phyloP scores from a whole-genome alignment of 1,139 yeast genomes.

The Scheffersomyces parashehatae region DNA sequence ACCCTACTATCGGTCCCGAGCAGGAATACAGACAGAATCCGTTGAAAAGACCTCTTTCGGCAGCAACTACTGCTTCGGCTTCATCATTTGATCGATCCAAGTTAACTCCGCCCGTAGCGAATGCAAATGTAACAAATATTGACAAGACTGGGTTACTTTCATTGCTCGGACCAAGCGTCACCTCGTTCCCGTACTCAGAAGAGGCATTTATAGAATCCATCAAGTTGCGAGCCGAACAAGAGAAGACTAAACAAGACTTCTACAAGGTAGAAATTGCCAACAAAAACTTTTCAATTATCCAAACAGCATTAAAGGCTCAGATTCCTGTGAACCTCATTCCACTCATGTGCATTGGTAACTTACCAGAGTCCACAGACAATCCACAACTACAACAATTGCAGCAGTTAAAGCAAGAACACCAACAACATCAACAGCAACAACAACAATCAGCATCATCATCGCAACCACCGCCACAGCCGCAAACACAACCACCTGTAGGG shows the following conservation, averaged over 20 bases:
- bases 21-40: neutral
- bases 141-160: conserved; percentile 24
- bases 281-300: conserved; percentile 60
- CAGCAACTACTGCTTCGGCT: conserved; percentile 1
- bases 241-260: conserved; percentile 79
- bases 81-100: neutral
- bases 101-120: conserved; percentile 1
- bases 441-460: conserved; percentile 1
- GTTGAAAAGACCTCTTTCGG: conserved; percentile 1
- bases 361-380: conserved; percentile 1
- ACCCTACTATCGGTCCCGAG: conserved; percentile 4
- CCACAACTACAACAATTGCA: neutral
- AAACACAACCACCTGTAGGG: neutral
- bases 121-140: conserved; percentile 2
- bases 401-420: conserved; percentile 2
- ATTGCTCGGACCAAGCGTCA: conserved; percentile 54
- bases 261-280: conserved; percentile 66
- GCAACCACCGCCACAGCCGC: neutral
- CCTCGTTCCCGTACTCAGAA: conserved; percentile 63
- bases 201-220: conserved; percentile 63
- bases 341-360: conserved; percentile 46
- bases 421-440: conserved; percentile 1
- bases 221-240: conserved; percentile 71
- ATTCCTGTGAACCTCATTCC: conserved; percentile 75
- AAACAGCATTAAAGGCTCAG: conserved; percentile 61